Percentiles rank a stretch among this genome's conserved stretches.
These are phyloP conservation scores for Geotrichum candidum DNA, from an alignment of 1,139 yeast species.

Conservation along the genomic window DNA sequence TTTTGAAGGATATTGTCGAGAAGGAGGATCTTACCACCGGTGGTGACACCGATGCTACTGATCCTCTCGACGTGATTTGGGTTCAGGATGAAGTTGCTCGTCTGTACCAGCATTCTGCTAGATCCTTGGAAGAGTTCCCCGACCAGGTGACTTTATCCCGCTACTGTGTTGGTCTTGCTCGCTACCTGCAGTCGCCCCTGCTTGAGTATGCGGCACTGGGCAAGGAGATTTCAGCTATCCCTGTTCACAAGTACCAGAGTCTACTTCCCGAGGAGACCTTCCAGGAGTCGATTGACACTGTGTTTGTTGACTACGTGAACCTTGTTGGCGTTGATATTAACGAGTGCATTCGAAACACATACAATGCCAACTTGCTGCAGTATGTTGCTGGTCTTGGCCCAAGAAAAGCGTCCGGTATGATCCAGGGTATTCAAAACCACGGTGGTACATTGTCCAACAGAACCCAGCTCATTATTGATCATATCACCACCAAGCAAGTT, in stretches of 20 bases:
- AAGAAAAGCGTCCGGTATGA: slow-evolving; percentile 82
- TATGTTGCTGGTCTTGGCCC: slow-evolving; percentile 92
- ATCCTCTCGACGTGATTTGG: slow-evolving; percentile 59
- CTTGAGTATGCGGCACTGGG: slow-evolving; percentile 81
- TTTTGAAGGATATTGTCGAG: slow-evolving; percentile 50
- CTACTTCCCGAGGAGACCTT: slow-evolving; percentile 61
- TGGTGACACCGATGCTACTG: slow-evolving; percentile 43
- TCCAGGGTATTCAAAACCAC: slow-evolving; percentile 72
- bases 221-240: slow-evolving; percentile 63
- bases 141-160: slow-evolving; percentile 78
- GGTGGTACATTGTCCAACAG: slow-evolving; percentile 67
- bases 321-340: slow-evolving; percentile 91
- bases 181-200: slow-evolving; percentile 86
- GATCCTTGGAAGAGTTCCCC: slow-evolving; percentile 77
- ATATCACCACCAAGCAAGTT: slow-evolving; percentile 69
- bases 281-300: slow-evolving; percentile 65
- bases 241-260: slow-evolving; percentile 70
- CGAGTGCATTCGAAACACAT: slow-evolving; percentile 73
- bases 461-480: slow-evolving; percentile 72
- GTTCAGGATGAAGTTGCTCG: slow-evolving; percentile 93
- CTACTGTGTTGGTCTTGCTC: slow-evolving; percentile 83
- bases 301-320: slow-evolving; percentile 84
- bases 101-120: slow-evolving; percentile 71
- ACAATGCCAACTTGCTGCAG: slow-evolving; percentile 63
- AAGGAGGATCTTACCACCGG: slow-evolving; percentile 52